phyloP scores from a whole-genome alignment of 2,329 filamentous ascomycete species.

The Talaromyces sp. region DNA sequence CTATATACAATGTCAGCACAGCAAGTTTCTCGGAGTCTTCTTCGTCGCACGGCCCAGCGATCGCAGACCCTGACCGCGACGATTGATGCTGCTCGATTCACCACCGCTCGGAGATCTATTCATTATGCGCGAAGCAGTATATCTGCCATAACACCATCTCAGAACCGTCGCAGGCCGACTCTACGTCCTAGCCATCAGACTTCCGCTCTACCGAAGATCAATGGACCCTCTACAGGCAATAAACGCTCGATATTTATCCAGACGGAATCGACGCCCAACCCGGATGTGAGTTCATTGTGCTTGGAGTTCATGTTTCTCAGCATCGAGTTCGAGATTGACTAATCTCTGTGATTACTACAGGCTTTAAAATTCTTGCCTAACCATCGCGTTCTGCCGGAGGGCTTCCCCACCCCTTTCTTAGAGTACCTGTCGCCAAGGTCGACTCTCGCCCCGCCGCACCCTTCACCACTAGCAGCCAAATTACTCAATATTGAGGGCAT shows the following conservation, averaged over 20 bases:
- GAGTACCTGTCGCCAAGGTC: constrained; percentile 88
- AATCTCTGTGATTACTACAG: constrained; percentile 24
- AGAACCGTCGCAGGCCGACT: constrained; percentile 45
- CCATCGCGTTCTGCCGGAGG: constrained; percentile 73
- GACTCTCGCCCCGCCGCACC: constrained; percentile 82
- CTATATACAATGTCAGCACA: constrained; percentile 30
- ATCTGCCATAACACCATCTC: constrained; percentile 48
- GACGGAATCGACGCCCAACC: constrained; percentile 89
- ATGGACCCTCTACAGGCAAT: constrained; percentile 37
- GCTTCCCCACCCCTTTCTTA: constrained; percentile 70
- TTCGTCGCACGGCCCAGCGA: constrained; percentile 29
- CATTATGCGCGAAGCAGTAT: constrained; percentile 36
- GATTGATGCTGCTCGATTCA: constrained; percentile 24
- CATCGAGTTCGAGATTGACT: not conserved
- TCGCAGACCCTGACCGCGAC: constrained; percentile 22
- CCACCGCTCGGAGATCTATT: constrained; percentile 23
- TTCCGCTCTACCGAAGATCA: constrained; percentile 34
- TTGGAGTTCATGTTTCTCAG: not conserved
- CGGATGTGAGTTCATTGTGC: constrained; percentile 59
- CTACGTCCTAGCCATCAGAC: constrained; percentile 43
- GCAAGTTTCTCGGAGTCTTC: constrained; percentile 31
- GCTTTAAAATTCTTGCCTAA: constrained; percentile 94
- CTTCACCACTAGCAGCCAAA: constrained; percentile 84
- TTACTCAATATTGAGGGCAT: constrained; percentile 92
- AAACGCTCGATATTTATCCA: constrained; percentile 92